Evolutionary conservation across 1,139 yeast species (phyloP), one percentile per base, ranked within the genome.

Genomic region (Lodderomyces pseudojiufengensis): DNA sequence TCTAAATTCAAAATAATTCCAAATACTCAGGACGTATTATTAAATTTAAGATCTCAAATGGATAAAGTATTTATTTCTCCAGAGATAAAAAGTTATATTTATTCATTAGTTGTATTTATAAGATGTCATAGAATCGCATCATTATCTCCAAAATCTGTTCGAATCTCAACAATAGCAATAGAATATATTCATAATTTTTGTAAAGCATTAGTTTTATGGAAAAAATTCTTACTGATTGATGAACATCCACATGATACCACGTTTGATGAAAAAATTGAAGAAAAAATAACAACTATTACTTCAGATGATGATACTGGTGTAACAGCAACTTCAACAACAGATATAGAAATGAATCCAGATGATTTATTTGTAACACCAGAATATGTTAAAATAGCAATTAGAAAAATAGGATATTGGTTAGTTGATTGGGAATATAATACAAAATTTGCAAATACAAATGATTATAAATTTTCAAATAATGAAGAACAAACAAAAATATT

Each of bases 391-490:
- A 49, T 64, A n/a, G 70, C 74, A 2, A 54, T 59, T 43, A 50
- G 69, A n/a, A 63, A 61, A 41, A 54, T 70, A n/a, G 70, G 65
- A 20, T 68, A 68, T 54, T 70, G 75, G 75, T 50, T 66, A 24
- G 68, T 69, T 11, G 70, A 67, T 45, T 70, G 75, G 75, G 72
- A 67, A 37, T 47, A 50, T 20, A 54, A 53, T 36, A 40, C 41
- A 5, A 36, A 52, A 8, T 51, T 55, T 31, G 25, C 30, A 8
- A 22, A 26, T n/a, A 27, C 31, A 8, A 26, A 32, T 9, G 35
- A 32, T 22, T 15, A 21, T 5, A 26, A 22, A 18, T 6, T 4
- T 3, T 11, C 24, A 10, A n/a, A 10, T 23, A 15, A 14, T 23
- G 33, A 9, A 9, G 21, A 23, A 8, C 21, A 13, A 14, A 5